Evolutionary conservation across 75 land plant species (phyloP), one percentile per base, ranked within the genome.

Genomic region (Cupressus sempervirens): DNA sequence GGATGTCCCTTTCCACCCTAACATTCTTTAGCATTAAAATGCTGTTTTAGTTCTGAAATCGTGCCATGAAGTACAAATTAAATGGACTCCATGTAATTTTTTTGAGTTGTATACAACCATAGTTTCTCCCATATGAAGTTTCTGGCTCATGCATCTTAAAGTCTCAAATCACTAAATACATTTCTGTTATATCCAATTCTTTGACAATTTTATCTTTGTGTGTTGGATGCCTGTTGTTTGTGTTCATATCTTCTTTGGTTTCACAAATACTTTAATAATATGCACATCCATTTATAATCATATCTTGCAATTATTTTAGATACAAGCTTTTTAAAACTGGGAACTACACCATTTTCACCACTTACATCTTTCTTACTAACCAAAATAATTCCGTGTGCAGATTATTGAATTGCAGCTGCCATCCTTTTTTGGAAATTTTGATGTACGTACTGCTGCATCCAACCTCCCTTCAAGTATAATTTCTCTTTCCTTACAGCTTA

Each of bases 331-430:
- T 10, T 45, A 79, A 79, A 77, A 79, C n/a, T 79, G 46, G 8
- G 50, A 79, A 26, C 45, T 7, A 79, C 3, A 1, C 83, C 18
- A 82, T 53, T 34, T 53, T 53, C 58, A 76, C 67, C 52, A 83
- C 82, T 72, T 50, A 36, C 68, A 65, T 65, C 68, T 8, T 3
- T 4, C 35, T 50, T 48, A 8, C 5, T 52, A 48, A 15, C 29
- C 11, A 16, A 32, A 34, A 67, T 62, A 14, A 29, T 72, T 4
- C 29, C 35, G 41, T 76, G 72, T 84, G 85, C 92, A 98, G 99
- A 84, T 98, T 52, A 90, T 98, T 86, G 99, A 98, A 70, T 81
- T 98, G 67, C 98, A 95, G 86, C 93, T 98, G 41, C 99, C 99
- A 41, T 98, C 99, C 67, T 96, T 98, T 62, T 94, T 98, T 83